These are phyloP conservation scores for Claviceps maximensis DNA, from an alignment of 2,329 filamentous ascomycete genomes.

Conservation along the genomic window DNA sequence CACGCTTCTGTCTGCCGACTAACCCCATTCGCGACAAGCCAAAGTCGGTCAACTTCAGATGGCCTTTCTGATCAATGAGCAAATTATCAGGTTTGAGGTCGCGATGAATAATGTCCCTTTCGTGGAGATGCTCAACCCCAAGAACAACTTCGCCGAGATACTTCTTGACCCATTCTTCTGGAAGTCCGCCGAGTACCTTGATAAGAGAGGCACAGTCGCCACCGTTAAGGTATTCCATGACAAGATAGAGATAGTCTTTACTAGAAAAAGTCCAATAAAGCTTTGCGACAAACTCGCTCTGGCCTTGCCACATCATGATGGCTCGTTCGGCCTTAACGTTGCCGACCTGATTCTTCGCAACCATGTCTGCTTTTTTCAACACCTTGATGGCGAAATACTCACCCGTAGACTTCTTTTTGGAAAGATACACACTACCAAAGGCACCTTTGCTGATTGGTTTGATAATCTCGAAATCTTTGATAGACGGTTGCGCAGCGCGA, in stretches of 20 bases:
- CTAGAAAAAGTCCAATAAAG: constrained; percentile 99
- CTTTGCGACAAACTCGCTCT: constrained; percentile 98
- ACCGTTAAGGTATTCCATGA: constrained; percentile 98
- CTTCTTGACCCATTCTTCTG: constrained; percentile 97
- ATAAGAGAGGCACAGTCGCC: constrained; percentile 94
- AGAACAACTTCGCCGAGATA: constrained; percentile 92
- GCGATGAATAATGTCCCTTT: constrained; percentile 87
- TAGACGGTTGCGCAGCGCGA: constrained; percentile 81
- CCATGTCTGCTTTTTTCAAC: constrained; percentile 98
- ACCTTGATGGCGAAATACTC: constrained; percentile 99
- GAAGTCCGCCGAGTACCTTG: constrained; percentile 80
- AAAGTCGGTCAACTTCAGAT: constrained; percentile 95
- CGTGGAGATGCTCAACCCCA: constrained; percentile 93
- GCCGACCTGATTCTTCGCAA: constrained; percentile 97
- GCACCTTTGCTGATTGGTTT: constrained; percentile 98
- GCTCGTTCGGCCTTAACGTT: constrained; percentile 97
- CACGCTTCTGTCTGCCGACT: constrained; percentile 89
- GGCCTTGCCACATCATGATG: constrained; percentile 99
- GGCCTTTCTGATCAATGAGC: constrained; percentile 90
- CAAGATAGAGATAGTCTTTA: constrained; percentile 95
- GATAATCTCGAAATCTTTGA: constrained; percentile 99
- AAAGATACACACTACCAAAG: constrained; percentile 93
- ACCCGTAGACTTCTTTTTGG: constrained; percentile 96
- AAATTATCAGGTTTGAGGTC: constrained; percentile 96
- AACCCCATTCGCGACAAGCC: constrained; percentile 94